These are phyloP conservation scores for Neonothopanus nambi DNA, from an alignment of 1,284 basidiomycete genomes.

Conservation along the genomic window DNA sequence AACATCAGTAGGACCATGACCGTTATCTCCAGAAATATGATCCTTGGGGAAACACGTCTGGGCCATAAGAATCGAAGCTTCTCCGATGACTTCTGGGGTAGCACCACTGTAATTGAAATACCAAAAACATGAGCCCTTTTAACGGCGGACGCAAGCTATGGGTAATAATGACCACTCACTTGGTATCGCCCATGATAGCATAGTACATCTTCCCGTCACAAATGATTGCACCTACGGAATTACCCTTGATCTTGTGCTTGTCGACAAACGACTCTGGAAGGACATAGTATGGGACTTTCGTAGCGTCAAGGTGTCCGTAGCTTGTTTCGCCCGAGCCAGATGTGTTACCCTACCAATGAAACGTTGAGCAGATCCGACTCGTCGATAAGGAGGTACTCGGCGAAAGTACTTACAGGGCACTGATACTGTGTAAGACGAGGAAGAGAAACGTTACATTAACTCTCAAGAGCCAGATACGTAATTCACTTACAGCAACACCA, in stretches of 20 bases:
- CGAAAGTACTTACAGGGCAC: background rate
- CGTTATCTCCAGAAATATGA: conserved; percentile 19
- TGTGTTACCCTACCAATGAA: background rate
- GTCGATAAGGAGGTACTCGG: background rate
- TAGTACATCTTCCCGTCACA: conserved; percentile 27
- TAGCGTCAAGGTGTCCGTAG: conserved; percentile 24
- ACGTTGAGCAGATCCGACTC: background rate
- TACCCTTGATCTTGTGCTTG: conserved; percentile 17
- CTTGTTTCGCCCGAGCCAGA: conserved; percentile 21
- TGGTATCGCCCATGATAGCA: conserved; percentile 25
- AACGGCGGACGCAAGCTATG: background rate
- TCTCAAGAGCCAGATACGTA: background rate
- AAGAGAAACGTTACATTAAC: background rate
- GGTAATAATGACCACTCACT: conserved; percentile 17
- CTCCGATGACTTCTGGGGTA: conserved; percentile 24
- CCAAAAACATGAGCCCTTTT: background rate
- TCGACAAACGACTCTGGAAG: conserved; percentile 20
- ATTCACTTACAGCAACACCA: conserved; percentile 19
- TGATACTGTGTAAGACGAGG: background rate
- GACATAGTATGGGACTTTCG: conserved; percentile 24
- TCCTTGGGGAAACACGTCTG: conserved; percentile 24
- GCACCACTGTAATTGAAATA: conserved; percentile 17
- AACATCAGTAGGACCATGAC: conserved; percentile 21
- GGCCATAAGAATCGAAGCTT: conserved; percentile 24
- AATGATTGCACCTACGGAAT: conserved; percentile 25